Base-by-base conservation (phyloP, 257 asterid genomes). In the Solanum virginianum region DNA sequence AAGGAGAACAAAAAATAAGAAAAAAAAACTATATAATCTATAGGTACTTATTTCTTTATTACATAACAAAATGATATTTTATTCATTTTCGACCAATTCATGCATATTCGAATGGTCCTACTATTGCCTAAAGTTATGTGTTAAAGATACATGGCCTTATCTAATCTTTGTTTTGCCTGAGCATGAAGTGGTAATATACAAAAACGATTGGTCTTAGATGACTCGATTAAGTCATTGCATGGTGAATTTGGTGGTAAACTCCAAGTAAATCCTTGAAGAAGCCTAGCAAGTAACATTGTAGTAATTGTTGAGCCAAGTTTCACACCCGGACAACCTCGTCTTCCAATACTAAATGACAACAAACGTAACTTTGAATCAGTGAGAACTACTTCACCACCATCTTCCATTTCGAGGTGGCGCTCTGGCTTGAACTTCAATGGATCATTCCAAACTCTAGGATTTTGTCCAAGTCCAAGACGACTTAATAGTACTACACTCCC, bases 401-500 rank as follows among this genome's bases (percentile, higher is more conserved):
- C 20, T 63, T 24, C 70, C 41, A 5, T 26, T 24, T 63, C 0
- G 0, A 63, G 70, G 10, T 63, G 70, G 5, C 20, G 20, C 41
- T 24, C 39, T 0, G 10, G 41, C 41, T 24, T 63, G 41, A 24
- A 24, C 70, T 24, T 24, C 15, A 63, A 63, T 63, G 70, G 10
- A 5, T 63, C 70, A 18, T 24, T 3, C 70, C 41, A 24, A 24
- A 24, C 8, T 6, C 36, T 63, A 12, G 41, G 0, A 24, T 63
- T 63, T 5, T 39, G 5, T 2, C 70, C 41, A 63, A 63, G 70
- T 63, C 70, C 70, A 63, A 63, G 18, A 63, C 10, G 18, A 22
- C 91, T 84, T 2, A 87, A 24, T 11, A 90, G 1, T 41, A 90
- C 86, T 4, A 85, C 79, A 18, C 92, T 90, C 39, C 90, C 89